Percentiles rank a stretch among this genome's conserved stretches.
Evolutionary conservation across 2,329 filamentous ascomycete genomes (phyloP).

Genomic region (Colletotrichum euphorbiae): DNA sequence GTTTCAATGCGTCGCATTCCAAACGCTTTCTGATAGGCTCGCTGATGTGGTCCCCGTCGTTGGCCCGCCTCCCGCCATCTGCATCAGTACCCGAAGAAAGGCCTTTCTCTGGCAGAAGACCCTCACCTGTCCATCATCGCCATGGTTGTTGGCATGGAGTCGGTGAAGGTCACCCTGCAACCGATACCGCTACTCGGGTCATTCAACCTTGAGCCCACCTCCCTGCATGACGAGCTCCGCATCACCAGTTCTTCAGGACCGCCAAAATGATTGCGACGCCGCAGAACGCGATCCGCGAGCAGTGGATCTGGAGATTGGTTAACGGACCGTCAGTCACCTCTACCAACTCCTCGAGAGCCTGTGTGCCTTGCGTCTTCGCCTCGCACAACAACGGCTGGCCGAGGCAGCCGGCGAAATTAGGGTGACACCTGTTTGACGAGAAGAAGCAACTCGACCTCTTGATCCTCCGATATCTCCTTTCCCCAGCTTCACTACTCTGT

Average conservation of each 20-base stretch:
- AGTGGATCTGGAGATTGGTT: constrained; percentile 1
- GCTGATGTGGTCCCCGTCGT: neutral
- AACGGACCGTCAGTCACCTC: neutral
- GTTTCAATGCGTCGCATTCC: constrained; percentile 6
- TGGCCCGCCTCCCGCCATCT: constrained; percentile 27
- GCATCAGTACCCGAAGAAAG: constrained; percentile 34
- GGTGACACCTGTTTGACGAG: constrained; percentile 22
- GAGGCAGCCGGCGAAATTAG: constrained; percentile 15
- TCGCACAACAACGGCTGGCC: constrained; percentile 9
- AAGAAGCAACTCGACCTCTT: constrained; percentile 10
- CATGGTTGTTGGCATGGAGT: constrained; percentile 17
- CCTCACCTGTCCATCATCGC: constrained; percentile 3
- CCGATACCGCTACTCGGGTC: constrained; percentile 27
- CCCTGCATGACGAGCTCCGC: constrained; percentile 22
- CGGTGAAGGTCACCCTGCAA: constrained; percentile 29
- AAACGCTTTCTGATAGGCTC: constrained; percentile 15
- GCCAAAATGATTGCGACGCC: constrained; percentile 5
- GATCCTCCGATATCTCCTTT: neutral
- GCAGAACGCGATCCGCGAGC: neutral
- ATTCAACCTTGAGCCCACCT: constrained; percentile 8
- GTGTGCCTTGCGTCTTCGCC: neutral
- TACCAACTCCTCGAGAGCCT: neutral
- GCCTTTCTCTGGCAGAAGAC: constrained; percentile 9
- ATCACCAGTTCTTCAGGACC: constrained; percentile 21
- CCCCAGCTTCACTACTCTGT: neutral